These are phyloP conservation scores for Boletus huronensis DNA, from an alignment of 768 basidiomycete species.

Conservation along the genomic window DNA sequence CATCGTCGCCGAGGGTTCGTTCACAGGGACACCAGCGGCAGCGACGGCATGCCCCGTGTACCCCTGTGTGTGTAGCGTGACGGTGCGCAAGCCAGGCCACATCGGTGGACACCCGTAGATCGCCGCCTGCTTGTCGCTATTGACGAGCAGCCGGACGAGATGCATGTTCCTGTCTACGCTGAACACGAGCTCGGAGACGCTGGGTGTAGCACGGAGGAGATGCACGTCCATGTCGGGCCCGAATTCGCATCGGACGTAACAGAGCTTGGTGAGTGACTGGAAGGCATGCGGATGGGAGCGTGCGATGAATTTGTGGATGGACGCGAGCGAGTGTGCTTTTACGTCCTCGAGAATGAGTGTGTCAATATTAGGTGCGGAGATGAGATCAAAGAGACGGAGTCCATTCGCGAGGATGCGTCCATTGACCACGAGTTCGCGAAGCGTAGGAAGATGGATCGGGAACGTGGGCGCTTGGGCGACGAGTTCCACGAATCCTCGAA, in stretches of 20 bases:
- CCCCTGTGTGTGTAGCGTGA: conserved; percentile 32
- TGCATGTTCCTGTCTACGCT: conserved; percentile 31
- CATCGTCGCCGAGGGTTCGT: conserved; percentile 32
- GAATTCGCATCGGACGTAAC: conserved; percentile 31
- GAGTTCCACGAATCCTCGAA: conserved; percentile 33
- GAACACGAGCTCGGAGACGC: conserved; percentile 30
- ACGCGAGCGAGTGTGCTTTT: conserved; percentile 23
- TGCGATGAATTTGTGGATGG: conserved; percentile 29
- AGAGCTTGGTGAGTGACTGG: conserved; percentile 27
- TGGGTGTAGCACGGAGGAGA: conserved; percentile 31
- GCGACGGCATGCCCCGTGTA: conserved; percentile 21
- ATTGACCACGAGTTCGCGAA: conserved; percentile 32
- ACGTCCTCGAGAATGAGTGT: conserved; percentile 32
- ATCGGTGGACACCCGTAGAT: conserved; percentile 28
- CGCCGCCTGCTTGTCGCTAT: conserved; percentile 33
- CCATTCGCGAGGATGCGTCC: conserved; percentile 29
- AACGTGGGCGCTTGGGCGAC: conserved; percentile 15
- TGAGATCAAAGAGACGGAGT: conserved; percentile 31
- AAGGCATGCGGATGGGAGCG: conserved; percentile 27
- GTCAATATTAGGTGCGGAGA: conserved; percentile 32
- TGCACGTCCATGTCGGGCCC: conserved; percentile 31
- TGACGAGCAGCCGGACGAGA: conserved; percentile 30
- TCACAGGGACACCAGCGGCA: conserved; percentile 20
- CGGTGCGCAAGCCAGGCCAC: conserved; percentile 25
- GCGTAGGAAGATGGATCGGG: conserved; percentile 22